Conservation (phyloP, 2,329 filamentous ascomycete genomes). For the Cucurbitaria berberidis region DNA sequence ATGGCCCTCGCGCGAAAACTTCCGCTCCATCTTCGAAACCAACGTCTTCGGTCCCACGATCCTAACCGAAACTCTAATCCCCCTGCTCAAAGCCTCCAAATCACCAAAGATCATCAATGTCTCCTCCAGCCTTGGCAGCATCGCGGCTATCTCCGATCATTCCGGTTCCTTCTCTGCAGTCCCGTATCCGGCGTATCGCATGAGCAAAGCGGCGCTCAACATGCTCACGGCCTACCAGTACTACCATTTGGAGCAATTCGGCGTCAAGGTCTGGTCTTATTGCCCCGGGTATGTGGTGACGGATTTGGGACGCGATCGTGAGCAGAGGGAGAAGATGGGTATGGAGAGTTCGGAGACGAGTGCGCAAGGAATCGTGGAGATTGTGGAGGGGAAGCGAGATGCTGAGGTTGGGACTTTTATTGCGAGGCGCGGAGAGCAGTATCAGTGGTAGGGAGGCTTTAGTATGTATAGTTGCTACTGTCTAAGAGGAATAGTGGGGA, state of each 20-base stretch:
- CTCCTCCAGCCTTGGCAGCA: constrained; percentile 42
- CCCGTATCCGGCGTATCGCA: constrained; percentile 33
- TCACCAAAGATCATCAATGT: constrained; percentile 46
- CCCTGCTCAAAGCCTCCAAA: constrained; percentile 41
- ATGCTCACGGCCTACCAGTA: constrained; percentile 46
- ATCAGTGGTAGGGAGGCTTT: constrained; percentile 28
- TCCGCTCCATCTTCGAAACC: constrained; percentile 41
- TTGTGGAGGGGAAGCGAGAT: constrained; percentile 40
- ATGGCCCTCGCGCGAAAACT: constrained; percentile 20
- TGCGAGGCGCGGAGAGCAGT: constrained; percentile 23
- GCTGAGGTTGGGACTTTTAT: constrained; percentile 35
- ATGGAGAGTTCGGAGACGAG: constrained; percentile 40
- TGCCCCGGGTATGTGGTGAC: constrained; percentile 43
- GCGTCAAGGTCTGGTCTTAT: constrained; percentile 38
- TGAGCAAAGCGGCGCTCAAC: constrained; percentile 46
- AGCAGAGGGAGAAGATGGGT: constrained; percentile 21
- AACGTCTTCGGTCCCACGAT: constrained; percentile 47
- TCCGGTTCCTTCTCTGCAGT: constrained; percentile 3
- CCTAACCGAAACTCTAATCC: constrained; percentile 41
- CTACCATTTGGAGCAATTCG: constrained; percentile 45
- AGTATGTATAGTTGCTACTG: no score
- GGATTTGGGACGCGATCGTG: constrained; percentile 27
- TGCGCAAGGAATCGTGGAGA: constrained; percentile 39
- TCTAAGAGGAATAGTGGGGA: no score
- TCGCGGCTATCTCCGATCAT: constrained; percentile 25